A percentile compares a stretch with the other conserved stretches of the same genome.
phyloP scores from a whole-genome alignment of 1,284 basidiomycete species.

The Cutaneotrichosporon arboriforme region DNA sequence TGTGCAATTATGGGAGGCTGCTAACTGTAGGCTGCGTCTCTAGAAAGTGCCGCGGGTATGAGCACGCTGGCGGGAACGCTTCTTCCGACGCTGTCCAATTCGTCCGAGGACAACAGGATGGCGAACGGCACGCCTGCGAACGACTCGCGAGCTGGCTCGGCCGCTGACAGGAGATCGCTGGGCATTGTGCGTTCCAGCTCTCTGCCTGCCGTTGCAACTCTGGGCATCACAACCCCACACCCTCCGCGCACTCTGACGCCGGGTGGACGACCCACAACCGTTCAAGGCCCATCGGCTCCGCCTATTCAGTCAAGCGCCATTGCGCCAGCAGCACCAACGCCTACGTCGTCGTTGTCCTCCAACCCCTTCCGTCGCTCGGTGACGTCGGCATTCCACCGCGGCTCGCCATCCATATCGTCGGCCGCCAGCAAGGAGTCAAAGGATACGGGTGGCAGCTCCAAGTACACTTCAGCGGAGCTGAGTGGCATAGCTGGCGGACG shows the following conservation, averaged over 20 bases:
- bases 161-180: neutral
- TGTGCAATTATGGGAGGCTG: conserved; percentile 5
- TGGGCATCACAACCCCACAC: conserved; percentile 1
- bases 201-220: conserved; percentile 3
- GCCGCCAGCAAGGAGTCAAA: conserved; percentile 2
- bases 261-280: conserved; percentile 37
- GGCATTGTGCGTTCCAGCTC: conserved; percentile 18
- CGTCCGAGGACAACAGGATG: too few relatives aligned
- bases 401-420: conserved; percentile 20
- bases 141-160: too few relatives aligned
- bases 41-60: conserved; percentile 46
- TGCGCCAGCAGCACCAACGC: conserved; percentile 20
- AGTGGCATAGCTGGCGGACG: conserved; percentile 48
- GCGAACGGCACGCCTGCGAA: too few relatives aligned
- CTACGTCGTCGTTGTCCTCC: conserved; percentile 21
- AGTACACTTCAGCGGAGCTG: conserved; percentile 36
- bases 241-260: conserved; percentile 33
- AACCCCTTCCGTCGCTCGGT: conserved; percentile 41
- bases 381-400: conserved; percentile 32
- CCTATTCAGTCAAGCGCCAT: conserved; percentile 42
- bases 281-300: conserved; percentile 34
- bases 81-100: conserved; percentile 39
- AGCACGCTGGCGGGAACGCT: conserved; percentile 45
- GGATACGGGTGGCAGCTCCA: conserved; percentile 7
- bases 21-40: conserved; percentile 35